Evolutionary conservation across 2,329 filamentous ascomycete genomes (phyloP), one percentile per base, ranked within the genome.

Genomic region (Colletotrichum ledebouriae): DNA sequence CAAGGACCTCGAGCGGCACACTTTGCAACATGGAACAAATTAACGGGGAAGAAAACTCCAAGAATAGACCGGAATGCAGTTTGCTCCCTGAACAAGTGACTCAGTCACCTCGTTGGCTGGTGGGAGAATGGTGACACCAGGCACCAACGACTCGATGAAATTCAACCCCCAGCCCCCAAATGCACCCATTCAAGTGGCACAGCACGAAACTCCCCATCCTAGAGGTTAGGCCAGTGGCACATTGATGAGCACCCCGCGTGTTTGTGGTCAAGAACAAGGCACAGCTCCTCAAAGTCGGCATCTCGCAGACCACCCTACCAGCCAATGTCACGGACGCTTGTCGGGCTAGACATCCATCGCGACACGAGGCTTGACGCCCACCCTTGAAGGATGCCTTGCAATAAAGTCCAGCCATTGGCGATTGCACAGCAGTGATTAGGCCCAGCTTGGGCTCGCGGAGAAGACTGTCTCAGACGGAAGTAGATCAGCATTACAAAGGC

Each of bases 171-270:
- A 47, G 12, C 37, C 29, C 7, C 55, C 55, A 25, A 29, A 59
- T 59, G 37, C 22, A 49, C 25, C 33, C 22, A 13, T 34, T 22
- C 42, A 50, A 59, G 15, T 46, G 33, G 53, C 46, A 58, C 60
- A 59, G 52, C 46, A 59, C 11, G 34, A 33, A 41, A 7, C 47
- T 58, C 22, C 20, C 20, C 11, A 15, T 53, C 17, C 52, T 44
- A 53, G 20, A 37, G 29, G 15, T 33, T 52, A 52, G 37, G 12
- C n/a, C 44, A 42, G 59, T 59, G 33, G 33, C 59, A 63, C 46
- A 57, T 53, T 57, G 4, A 63, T 41, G 46, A 22, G 46, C 46
- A 34, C 46, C 33, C 47, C 64, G 60, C 64, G 53, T 39, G 44
- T 67, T 64, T 64, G 64, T 39, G 52, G 15, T 17, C 22, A n/a